Percentiles rank a stretch among this genome's conserved stretches.
phyloP scores from a whole-genome alignment of 495 filamentous ascomycete species.

The Penicillium turbatum region DNA sequence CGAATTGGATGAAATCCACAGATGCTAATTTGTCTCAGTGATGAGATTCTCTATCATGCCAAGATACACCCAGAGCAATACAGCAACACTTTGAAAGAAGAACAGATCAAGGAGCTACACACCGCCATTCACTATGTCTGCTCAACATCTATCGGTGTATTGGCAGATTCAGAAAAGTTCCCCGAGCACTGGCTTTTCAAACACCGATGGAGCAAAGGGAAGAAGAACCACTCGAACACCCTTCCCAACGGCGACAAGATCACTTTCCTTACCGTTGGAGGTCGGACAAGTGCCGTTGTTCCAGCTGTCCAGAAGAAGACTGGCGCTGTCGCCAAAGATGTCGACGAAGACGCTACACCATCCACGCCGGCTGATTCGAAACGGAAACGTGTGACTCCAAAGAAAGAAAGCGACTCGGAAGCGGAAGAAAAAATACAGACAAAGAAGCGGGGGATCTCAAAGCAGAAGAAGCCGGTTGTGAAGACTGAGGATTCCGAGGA shows the following conservation, averaged over 20 bases:
- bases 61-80: slow-evolving; percentile 89
- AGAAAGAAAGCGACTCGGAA: slow-evolving; percentile 32
- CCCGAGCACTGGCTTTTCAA: slow-evolving; percentile 90
- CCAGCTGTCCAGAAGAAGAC: slow-evolving; percentile 84
- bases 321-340: slow-evolving; percentile 40
- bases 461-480: slow-evolving; percentile 17
- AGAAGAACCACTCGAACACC: slow-evolving; percentile 60
- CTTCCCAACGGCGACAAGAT: slow-evolving; percentile 84
- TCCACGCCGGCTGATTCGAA: slow-evolving; percentile 25
- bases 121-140: slow-evolving; percentile 75
- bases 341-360: slow-evolving; percentile 23
- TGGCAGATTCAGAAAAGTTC: slow-evolving; percentile 79
- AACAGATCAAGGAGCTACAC: slow-evolving; percentile 68
- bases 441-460: slow-evolving; percentile 22
- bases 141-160: slow-evolving; percentile 66
- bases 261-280: slow-evolving; percentile 77
- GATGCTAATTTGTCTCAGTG: slow-evolving; percentile 40
- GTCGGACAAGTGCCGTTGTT: slow-evolving; percentile 82
- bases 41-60: slow-evolving; percentile 86
- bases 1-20: not conserved
- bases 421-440: slow-evolving; percentile 19
- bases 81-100: slow-evolving; percentile 71
- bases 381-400: slow-evolving; percentile 33
- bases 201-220: slow-evolving; percentile 86
- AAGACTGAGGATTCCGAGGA: slow-evolving; percentile 28